Conservation (phyloP, 805 yeast species). For the Wickerhamomyces rabaulensis region DNA sequence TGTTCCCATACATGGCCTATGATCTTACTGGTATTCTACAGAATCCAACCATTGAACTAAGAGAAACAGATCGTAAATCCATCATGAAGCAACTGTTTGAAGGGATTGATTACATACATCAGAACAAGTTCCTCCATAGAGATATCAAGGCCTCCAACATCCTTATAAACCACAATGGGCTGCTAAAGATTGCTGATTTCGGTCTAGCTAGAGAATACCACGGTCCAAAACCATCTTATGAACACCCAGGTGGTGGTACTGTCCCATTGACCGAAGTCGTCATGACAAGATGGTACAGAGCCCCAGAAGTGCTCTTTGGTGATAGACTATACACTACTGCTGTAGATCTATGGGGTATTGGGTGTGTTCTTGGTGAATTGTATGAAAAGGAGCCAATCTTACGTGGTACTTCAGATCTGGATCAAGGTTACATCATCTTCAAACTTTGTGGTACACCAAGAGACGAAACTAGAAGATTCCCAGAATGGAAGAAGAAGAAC, state of each 20-base stretch:
- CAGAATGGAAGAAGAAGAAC: conserved; percentile 8
- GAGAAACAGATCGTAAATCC: conserved; percentile 72
- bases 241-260: conserved; percentile 40
- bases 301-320: conserved; percentile 89
- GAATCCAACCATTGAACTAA: conserved; percentile 61
- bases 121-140: conserved; percentile 58
- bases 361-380: conserved; percentile 92
- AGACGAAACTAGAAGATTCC: conserved; percentile 33
- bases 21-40: conserved; percentile 88
- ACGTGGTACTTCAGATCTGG: conserved; percentile 80
- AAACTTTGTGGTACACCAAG: conserved; percentile 78
- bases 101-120: conserved; percentile 82
- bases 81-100: conserved; percentile 70
- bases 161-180: conserved; percentile 68
- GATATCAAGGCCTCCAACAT: conserved; percentile 97
- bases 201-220: conserved; percentile 80
- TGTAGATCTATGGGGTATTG: conserved; percentile 96
- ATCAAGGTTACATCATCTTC: conserved; percentile 82
- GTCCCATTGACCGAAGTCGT: conserved; percentile 59
- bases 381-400: conserved; percentile 77
- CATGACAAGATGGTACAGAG: conserved; percentile 96
- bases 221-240: conserved; percentile 52
- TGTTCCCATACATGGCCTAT: conserved; percentile 86
- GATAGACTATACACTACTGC: conserved; percentile 87
- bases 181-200: conserved; percentile 88